phyloP scores from a whole-genome alignment of 345 rosid species.

The Fremontodendron californicum region DNA sequence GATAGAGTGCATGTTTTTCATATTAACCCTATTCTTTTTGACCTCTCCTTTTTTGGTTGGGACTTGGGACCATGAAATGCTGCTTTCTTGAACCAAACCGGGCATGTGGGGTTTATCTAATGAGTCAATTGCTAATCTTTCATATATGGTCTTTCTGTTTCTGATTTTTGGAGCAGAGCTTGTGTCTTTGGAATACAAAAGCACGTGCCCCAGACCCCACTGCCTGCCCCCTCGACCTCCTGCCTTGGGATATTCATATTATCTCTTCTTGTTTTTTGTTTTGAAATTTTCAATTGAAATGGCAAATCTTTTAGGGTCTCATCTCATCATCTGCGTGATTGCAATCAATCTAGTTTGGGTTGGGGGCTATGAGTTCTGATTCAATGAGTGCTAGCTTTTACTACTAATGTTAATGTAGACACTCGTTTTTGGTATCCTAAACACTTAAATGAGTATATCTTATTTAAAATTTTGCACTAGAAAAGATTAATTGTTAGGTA shows the following conservation, averaged over 20 bases:
- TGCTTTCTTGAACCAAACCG: neutral
- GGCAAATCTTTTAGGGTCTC: slow-evolving; percentile 1
- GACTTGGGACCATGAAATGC: slow-evolving; percentile 16
- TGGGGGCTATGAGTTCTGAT: neutral
- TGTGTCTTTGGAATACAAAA: slow-evolving; percentile 8
- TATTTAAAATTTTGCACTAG: no score
- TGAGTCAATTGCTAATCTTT: neutral
- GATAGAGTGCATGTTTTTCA: no score
- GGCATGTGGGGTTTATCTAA: slow-evolving; percentile 7
- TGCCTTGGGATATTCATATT: no score
- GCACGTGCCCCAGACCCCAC: slow-evolving; percentile 27
- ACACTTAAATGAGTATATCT: no score
- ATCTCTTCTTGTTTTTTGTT: neutral
- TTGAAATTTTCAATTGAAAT: slow-evolving; percentile 2
- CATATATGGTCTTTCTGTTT: slow-evolving; percentile 9
- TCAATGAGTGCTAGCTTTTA: neutral
- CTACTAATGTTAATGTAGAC: neutral
- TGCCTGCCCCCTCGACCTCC: no score
- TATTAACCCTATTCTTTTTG: neutral
- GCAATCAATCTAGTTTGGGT: neutral
- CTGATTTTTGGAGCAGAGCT: slow-evolving; percentile 5
- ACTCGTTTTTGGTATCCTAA: no score
- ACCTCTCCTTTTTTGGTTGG: neutral
- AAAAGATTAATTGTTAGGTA: no score
- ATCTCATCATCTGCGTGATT: slow-evolving; percentile 9